These are phyloP conservation scores for Monsonia emarginata DNA, from an alignment of 441 rosid species.

Conservation along the genomic window DNA sequence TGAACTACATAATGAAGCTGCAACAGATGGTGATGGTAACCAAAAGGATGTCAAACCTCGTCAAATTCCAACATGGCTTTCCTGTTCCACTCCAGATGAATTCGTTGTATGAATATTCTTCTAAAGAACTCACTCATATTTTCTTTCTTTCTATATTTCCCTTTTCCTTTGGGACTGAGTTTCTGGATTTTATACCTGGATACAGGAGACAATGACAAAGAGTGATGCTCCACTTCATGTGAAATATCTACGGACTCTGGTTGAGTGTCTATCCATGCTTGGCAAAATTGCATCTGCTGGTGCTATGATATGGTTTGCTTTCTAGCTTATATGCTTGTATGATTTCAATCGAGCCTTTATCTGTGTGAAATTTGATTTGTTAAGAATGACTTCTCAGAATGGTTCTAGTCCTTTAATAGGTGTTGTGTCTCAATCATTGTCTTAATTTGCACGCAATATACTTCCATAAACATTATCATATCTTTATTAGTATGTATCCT, in stretches of 20 bases:
- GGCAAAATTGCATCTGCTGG: slow-evolving; percentile 98
- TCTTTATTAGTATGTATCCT: background rate
- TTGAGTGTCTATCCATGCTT: slow-evolving; percentile 93
- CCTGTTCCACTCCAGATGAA: slow-evolving; percentile 85
- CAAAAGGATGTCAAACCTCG: slow-evolving; percentile 30
- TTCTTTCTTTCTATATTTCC: slow-evolving; percentile 10
- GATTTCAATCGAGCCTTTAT: background rate
- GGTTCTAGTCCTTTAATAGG: background rate
- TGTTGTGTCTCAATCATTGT: background rate
- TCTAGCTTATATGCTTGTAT: slow-evolving; percentile 14
- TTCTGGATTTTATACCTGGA: slow-evolving; percentile 16
- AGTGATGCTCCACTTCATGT: slow-evolving; percentile 81
- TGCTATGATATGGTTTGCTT: slow-evolving; percentile 83
- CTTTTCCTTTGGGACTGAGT: slow-evolving; percentile 22
- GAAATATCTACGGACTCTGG: slow-evolving; percentile 91
- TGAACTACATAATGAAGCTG: slow-evolving; percentile 48
- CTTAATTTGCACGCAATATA: background rate
- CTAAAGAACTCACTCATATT: slow-evolving; percentile 16
- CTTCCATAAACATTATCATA: background rate
- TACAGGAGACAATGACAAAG: slow-evolving; percentile 78
- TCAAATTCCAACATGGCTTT: slow-evolving; percentile 77
- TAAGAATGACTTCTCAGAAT: background rate
- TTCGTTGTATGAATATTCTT: slow-evolving; percentile 51
- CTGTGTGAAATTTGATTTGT: background rate
- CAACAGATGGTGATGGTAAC: slow-evolving; percentile 27